Evolutionary conservation across 345 rosid genomes (phyloP).

Genomic region (Salix suchowensis): DNA sequence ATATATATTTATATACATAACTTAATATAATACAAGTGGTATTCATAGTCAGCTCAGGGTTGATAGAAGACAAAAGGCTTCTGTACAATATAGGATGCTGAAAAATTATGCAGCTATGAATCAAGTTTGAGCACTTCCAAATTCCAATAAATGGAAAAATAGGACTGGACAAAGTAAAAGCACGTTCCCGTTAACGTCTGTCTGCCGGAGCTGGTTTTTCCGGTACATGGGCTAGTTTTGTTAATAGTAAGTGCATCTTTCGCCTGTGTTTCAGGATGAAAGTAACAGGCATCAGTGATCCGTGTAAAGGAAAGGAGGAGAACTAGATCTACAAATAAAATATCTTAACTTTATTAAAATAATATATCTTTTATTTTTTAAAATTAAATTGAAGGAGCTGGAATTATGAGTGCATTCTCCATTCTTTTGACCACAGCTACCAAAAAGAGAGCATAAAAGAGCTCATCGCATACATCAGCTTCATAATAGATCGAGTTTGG

Average conservation of each 20-base stretch:
- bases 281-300: not conserved
- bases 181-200: no score
- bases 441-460: not conserved
- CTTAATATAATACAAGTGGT: no score
- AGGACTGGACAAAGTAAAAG: not conserved
- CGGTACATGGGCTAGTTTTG: no score
- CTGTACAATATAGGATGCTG: conserved; percentile 1
- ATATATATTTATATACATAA: no score
- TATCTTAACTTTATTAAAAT: no score
- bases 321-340: no score
- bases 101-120: conserved; percentile 1
- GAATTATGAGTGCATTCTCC: not conserved
- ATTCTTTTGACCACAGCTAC: not conserved
- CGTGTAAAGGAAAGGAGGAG: not conserved
- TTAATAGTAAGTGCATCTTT: no score
- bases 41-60: not conserved
- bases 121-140: not conserved
- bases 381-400: not conserved
- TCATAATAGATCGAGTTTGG: not conserved
- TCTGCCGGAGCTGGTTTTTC: no score
- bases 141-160: not conserved
- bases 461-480: not conserved
- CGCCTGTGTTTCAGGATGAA: no score
- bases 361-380: no score
- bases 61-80: not conserved